Percentiles rank a stretch among this genome's conserved stretches.
Conservation (phyloP, 2,329 filamentous ascomycete species). For the Cercospora sp. region DNA sequence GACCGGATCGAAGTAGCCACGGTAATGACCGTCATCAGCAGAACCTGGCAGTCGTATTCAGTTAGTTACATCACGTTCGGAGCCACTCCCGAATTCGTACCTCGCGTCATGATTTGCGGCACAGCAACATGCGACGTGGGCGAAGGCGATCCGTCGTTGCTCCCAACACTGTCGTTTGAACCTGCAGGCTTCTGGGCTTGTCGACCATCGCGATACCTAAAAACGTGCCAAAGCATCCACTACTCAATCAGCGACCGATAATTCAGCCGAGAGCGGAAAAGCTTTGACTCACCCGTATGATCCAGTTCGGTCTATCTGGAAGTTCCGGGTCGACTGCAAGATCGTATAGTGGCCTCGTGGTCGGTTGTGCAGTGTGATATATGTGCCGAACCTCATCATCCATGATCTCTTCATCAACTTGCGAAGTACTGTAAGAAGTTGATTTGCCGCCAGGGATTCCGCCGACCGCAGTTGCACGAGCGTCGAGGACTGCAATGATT, state of each 20-base stretch:
- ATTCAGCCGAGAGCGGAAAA: neutral
- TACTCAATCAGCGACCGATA: constrained; percentile 12
- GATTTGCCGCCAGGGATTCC: neutral
- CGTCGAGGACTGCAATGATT: constrained; percentile 38
- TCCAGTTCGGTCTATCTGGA: constrained; percentile 48
- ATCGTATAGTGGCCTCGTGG: constrained; percentile 43
- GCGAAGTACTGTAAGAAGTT: constrained; percentile 20
- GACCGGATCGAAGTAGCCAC: constrained; percentile 11
- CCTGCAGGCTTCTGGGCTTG: constrained; percentile 5
- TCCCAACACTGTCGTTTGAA: neutral
- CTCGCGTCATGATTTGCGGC: neutral
- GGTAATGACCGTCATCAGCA: neutral
- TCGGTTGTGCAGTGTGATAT: constrained; percentile 31
- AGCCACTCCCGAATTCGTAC: neutral
- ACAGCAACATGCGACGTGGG: neutral
- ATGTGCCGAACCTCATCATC: constrained; percentile 20
- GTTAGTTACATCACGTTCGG: neutral
- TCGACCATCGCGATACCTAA: constrained; percentile 47
- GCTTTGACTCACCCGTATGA: constrained; percentile 34
- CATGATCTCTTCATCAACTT: constrained; percentile 29
- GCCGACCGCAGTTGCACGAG: neutral
- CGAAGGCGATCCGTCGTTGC: neutral
- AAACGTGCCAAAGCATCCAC: constrained; percentile 53
- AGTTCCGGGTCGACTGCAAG: constrained; percentile 40
- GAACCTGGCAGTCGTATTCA: neutral